Evolutionary conservation across 768 basidiomycete genomes (phyloP).

Genomic region (Mycena metata): DNA sequence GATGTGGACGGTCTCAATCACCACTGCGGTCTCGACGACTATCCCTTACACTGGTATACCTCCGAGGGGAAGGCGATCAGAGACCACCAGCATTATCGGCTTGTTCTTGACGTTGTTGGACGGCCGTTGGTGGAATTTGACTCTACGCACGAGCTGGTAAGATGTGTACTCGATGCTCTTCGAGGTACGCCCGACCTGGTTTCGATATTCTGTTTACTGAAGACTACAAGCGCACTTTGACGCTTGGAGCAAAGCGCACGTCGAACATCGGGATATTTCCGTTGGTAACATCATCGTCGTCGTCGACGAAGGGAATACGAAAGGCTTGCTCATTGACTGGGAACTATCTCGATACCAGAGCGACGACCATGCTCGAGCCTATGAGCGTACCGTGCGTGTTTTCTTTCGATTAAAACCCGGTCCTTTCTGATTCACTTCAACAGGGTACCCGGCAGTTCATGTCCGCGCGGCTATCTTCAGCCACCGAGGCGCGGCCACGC

Average conservation of each 20-base stretch:
- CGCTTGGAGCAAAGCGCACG: slow-evolving; percentile 23
- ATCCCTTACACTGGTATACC: background rate
- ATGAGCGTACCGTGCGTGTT: slow-evolving; percentile 20
- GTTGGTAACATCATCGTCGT: slow-evolving; percentile 30
- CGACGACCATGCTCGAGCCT: slow-evolving; percentile 1
- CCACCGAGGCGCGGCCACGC: slow-evolving; percentile 15
- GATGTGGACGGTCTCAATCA: slow-evolving; percentile 10
- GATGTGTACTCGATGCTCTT: slow-evolving; percentile 20
- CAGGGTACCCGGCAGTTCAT: slow-evolving; percentile 40
- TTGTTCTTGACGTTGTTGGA: slow-evolving; percentile 35
- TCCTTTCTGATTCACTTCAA: slow-evolving; percentile 9
- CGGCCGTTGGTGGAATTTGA: slow-evolving; percentile 27
- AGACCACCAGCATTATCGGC: slow-evolving; percentile 25
- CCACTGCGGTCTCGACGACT: slow-evolving; percentile 19
- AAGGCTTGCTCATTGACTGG: slow-evolving; percentile 28
- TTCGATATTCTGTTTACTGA: background rate
- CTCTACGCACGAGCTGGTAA: slow-evolving; percentile 28
- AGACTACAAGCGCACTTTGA: slow-evolving; percentile 26
- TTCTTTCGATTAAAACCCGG: background rate
- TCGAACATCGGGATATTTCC: slow-evolving; percentile 33
- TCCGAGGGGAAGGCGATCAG: slow-evolving; percentile 10
- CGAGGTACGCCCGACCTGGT: too few species aligned
- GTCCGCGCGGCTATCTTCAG: slow-evolving; percentile 24
- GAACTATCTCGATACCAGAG: slow-evolving; percentile 20
- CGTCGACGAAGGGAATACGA: slow-evolving; percentile 3